A percentile compares a stretch with the other conserved stretches of the same genome.
Evolutionary conservation across 345 rosid genomes (phyloP).

Genomic region (Populus alba): DNA sequence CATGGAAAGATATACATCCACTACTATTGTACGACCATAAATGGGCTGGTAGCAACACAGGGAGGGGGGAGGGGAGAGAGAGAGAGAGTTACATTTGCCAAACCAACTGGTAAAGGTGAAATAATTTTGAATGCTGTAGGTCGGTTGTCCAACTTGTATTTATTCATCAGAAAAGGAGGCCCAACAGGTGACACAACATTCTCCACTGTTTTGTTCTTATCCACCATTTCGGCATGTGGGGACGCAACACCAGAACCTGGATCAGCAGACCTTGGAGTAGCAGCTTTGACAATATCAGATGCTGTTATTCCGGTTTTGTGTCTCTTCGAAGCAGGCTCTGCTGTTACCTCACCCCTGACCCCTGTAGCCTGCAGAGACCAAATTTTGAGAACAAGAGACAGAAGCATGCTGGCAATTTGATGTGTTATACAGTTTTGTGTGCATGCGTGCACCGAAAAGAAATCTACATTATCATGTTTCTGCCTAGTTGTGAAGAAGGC

Average conservation of each 20-base stretch:
- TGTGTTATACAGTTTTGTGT: background rate
- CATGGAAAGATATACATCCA: too few species aligned
- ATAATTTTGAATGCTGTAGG: conserved; percentile 65
- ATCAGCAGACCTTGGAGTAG: conserved; percentile 35
- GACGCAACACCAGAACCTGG: conserved; percentile 27
- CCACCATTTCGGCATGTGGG: conserved; percentile 32
- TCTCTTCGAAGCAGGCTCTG: conserved; percentile 65
- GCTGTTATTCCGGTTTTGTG: conserved; percentile 44
- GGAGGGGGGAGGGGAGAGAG: conserved; percentile 1
- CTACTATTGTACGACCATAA: too few species aligned
- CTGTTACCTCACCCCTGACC: conserved; percentile 53
- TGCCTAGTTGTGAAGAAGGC: background rate
- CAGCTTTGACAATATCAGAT: conserved; percentile 38
- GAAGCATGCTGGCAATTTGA: background rate
- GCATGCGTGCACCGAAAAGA: background rate
- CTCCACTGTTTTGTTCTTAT: conserved; percentile 45
- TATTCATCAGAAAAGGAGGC: conserved; percentile 40
- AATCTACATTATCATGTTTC: background rate
- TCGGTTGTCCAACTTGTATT: conserved; percentile 83
- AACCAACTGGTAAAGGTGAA: conserved; percentile 75
- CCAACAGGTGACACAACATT: conserved; percentile 36
- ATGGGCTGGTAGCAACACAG: too few species aligned
- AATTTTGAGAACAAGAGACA: conserved; percentile 15
- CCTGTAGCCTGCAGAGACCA: conserved; percentile 62
- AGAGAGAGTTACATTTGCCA: conserved; percentile 63